Conservation (phyloP, 2,329 filamentous ascomycete genomes). For the Chaetomium olivaceum region DNA sequence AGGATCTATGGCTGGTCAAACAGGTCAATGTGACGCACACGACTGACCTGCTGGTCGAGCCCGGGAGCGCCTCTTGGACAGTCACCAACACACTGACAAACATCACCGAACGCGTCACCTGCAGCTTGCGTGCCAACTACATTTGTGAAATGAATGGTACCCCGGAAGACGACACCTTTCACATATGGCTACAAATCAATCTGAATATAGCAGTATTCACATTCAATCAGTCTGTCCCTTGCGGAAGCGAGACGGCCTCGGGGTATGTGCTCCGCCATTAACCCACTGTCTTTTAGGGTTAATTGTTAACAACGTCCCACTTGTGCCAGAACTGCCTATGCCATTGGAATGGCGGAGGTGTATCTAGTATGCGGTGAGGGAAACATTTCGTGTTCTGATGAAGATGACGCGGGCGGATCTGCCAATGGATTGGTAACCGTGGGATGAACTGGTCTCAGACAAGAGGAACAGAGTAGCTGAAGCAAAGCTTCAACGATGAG, state of each 20-base stretch:
- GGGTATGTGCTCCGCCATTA: not conserved
- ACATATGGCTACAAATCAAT: conserved; percentile 29
- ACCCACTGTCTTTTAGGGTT: not conserved
- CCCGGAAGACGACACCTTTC: conserved; percentile 9
- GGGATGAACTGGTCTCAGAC: too few species aligned
- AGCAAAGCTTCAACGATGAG: too few species aligned
- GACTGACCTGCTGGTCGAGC: conserved; percentile 13
- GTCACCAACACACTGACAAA: conserved; percentile 23
- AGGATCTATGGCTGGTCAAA: conserved; percentile 22
- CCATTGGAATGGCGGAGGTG: conserved; percentile 17
- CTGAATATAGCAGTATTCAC: conserved; percentile 22
- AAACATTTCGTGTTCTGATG: conserved; percentile 6
- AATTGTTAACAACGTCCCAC: not conserved
- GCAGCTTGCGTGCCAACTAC: conserved; percentile 23
- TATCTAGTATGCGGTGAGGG: conserved; percentile 13
- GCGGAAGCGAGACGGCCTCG: not conserved
- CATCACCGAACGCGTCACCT: conserved; percentile 15
- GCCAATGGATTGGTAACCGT: conserved; percentile 10
- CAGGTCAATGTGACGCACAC: conserved; percentile 23
- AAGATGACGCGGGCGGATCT: not conserved
- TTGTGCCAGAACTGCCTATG: conserved; percentile 6
- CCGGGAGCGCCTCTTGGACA: conserved; percentile 22
- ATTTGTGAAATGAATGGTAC: conserved; percentile 27
- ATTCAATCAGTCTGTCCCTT: conserved; percentile 20
- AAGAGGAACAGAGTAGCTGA: too few species aligned